A percentile compares a stretch with the other conserved stretches of the same genome.
Conservation (phyloP, 2,329 filamentous ascomycete species). For the Thelonectria olida region DNA sequence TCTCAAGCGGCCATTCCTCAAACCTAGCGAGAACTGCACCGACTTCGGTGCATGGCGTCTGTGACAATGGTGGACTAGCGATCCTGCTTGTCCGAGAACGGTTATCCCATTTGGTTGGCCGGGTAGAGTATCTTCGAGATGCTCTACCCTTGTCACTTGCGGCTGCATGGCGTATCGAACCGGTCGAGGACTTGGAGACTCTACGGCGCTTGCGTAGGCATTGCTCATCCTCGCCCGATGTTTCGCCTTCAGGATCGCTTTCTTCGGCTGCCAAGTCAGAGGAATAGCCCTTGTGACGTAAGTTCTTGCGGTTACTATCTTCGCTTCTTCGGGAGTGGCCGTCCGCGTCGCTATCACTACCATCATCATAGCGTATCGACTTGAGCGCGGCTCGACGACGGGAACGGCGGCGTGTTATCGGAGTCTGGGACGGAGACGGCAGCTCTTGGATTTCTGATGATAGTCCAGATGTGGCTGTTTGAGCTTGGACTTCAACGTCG, state of each 20-base stretch:
- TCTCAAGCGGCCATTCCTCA: too few relatives aligned
- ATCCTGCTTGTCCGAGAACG: too few relatives aligned
- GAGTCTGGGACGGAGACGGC: background rate
- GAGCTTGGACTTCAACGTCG: background rate
- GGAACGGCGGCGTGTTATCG: background rate
- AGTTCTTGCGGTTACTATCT: too few relatives aligned
- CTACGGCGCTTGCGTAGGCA: background rate
- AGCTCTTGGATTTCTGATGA: background rate
- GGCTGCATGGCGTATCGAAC: background rate
- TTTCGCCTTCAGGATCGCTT: background rate
- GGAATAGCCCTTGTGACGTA: too few relatives aligned
- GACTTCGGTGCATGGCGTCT: too few relatives aligned
- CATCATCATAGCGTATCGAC: background rate
- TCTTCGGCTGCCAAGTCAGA: too few relatives aligned
- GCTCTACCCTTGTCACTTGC: background rate
- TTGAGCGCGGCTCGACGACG: background rate
- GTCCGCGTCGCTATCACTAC: background rate
- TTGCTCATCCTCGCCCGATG: background rate
- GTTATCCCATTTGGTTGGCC: too few relatives aligned
- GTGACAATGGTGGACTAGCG: too few relatives aligned
- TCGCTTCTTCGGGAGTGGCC: too few relatives aligned
- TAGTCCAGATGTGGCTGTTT: background rate
- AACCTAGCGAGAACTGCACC: too few relatives aligned
- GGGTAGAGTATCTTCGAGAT: background rate
- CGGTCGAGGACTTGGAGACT: background rate